Conservation (phyloP, 371 early-diverging fungal genomes). For the Mucor lusitanicus region DNA sequence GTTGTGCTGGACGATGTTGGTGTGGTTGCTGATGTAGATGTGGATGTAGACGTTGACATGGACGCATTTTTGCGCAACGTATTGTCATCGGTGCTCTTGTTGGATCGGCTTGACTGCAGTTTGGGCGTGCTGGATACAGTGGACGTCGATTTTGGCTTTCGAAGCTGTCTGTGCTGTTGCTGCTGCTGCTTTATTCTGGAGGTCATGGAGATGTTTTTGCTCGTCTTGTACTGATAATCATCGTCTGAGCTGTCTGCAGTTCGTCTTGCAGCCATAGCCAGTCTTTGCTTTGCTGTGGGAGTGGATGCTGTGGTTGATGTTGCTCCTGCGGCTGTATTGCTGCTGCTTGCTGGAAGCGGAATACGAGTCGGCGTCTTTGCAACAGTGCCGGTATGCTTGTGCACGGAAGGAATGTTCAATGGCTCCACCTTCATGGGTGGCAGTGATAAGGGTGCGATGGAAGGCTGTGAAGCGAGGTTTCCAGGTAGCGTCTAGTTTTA, state of each 20-base stretch:
- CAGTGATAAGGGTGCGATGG: conserved; percentile 37
- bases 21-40: conserved; percentile 1
- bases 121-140: conserved; percentile 6
- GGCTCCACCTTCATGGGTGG: conserved; percentile 56
- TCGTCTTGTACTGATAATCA: not conserved
- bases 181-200: conserved; percentile 3
- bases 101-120: conserved; percentile 12
- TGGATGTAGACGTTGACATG: not conserved
- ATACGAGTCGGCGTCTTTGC: conserved; percentile 32
- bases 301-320: not conserved
- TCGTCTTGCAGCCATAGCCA: not conserved
- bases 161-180: conserved; percentile 8
- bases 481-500: conserved; percentile 46
- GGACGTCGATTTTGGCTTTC: conserved; percentile 23
- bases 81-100: conserved; percentile 22
- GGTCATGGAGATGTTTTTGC: not conserved
- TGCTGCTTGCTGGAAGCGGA: conserved; percentile 18
- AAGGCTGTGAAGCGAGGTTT: conserved; percentile 36
- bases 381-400: conserved; percentile 8
- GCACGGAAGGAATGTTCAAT: conserved; percentile 19
- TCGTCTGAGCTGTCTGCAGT: conserved; percentile 10
- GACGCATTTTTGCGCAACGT: conserved; percentile 1
- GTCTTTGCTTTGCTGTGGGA: not conserved
- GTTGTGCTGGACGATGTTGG: not conserved
- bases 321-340: not conserved